phyloP scores from a whole-genome alignment of 768 basidiomycete species.

The Kondoa malvinella region DNA sequence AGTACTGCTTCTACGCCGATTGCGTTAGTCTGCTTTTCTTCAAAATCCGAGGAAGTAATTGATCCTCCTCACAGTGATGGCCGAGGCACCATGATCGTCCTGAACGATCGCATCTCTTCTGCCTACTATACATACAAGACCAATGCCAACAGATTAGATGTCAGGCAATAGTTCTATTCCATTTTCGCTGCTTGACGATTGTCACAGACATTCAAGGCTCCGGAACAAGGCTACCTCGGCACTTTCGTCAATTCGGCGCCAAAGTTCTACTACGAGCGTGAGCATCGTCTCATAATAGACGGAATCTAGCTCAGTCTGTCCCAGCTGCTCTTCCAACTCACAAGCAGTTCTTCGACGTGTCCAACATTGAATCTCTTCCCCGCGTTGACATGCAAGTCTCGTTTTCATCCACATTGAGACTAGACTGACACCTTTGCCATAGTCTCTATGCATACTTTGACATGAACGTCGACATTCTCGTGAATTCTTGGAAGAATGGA shows the following conservation, averaged over 20 bases:
- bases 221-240: constrained; percentile 31
- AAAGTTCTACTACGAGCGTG: constrained; percentile 7
- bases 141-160: constrained; percentile 21
- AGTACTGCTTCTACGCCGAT: too few species aligned
- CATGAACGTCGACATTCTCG: not conserved
- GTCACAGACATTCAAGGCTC: constrained; percentile 31
- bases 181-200: constrained; percentile 18
- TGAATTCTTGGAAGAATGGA: not conserved
- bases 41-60: too few species aligned
- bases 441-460: constrained; percentile 19
- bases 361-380: constrained; percentile 15
- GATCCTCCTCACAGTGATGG: too few species aligned
- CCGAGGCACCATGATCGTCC: constrained; percentile 28
- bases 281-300: not conserved
- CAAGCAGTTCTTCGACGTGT: constrained; percentile 24
- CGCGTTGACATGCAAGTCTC: constrained; percentile 23
- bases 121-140: constrained; percentile 30
- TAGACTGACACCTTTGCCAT: too few species aligned
- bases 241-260: constrained; percentile 20
- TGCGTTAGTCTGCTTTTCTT: too few species aligned
- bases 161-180: too few species aligned
- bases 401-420: too few species aligned
- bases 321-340: constrained; percentile 26
- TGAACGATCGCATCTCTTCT: constrained; percentile 31
- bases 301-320: not conserved